Conservation (phyloP, 352 stramenopile genomes). For the Phytophthora capsici region DNA sequence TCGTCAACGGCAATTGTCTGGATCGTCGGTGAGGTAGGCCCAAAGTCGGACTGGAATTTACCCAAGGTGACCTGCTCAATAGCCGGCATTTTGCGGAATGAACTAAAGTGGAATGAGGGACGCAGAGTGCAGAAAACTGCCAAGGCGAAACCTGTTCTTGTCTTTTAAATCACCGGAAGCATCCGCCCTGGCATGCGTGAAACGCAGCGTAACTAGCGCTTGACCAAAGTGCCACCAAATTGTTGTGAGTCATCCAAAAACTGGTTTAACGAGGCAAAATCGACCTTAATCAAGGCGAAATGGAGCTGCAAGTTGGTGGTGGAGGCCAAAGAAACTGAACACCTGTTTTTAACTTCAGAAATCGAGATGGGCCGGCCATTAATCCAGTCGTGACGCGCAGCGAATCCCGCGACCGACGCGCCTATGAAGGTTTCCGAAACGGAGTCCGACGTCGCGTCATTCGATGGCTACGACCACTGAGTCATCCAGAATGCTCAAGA, state of each 20-base stretch:
- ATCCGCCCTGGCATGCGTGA: neutral
- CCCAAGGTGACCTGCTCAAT: constrained; percentile 1
- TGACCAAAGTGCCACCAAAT: too few relatives aligned
- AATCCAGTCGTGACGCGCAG: constrained; percentile 18
- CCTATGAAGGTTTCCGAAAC: constrained; percentile 16
- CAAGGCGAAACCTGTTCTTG: neutral
- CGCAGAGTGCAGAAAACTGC: constrained; percentile 15
- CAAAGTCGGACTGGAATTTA: neutral
- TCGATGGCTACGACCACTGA: constrained; percentile 3
- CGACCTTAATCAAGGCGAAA: too few relatives aligned
- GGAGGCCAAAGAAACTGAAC: constrained; percentile 14
- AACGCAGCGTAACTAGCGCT: neutral
- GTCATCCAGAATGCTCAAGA: constrained; percentile 15
- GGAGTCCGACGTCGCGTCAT: constrained; percentile 11
- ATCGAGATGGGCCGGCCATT: constrained; percentile 17
- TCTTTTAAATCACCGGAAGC: constrained; percentile 11
- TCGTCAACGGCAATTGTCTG: constrained; percentile 16
- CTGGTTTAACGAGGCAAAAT: too few relatives aligned
- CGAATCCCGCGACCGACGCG: constrained; percentile 10
- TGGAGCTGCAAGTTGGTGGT: too few relatives aligned
- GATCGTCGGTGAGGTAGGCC: constrained; percentile 4
- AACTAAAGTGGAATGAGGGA: neutral
- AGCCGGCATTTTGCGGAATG: constrained; percentile 23
- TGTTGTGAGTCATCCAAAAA: too few relatives aligned
- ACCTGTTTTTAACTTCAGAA: constrained; percentile 19